phyloP scores from a whole-genome alignment of 1,139 yeast species.

The Groenewaldozyma auringiensis region DNA sequence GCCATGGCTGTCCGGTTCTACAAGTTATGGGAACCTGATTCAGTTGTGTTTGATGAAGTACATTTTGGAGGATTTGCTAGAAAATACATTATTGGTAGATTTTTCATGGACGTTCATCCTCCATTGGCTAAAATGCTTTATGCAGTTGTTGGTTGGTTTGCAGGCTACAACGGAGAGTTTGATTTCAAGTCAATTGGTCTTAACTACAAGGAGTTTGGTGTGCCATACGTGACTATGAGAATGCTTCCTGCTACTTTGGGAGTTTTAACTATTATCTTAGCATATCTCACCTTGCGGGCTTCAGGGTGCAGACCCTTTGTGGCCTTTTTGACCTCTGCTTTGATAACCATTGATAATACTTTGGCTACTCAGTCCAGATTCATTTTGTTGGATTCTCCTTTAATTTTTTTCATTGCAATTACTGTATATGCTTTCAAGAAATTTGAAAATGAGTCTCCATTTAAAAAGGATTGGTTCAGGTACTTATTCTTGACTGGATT shows the following conservation, averaged over 20 bases:
- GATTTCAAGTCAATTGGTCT: constrained; percentile 89
- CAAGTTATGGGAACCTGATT: constrained; percentile 56
- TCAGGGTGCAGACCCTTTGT: constrained; percentile 81
- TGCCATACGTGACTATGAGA: constrained; percentile 87
- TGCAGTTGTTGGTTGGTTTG: constrained; percentile 83
- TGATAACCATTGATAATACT: constrained; percentile 77
- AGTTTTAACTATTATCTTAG: constrained; percentile 63
- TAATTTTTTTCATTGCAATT: constrained; percentile 84
- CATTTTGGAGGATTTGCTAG: constrained; percentile 65
- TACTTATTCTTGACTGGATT: constrained; percentile 68
- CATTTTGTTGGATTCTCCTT: constrained; percentile 84
- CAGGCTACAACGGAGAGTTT: constrained; percentile 84
- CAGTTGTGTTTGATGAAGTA: constrained; percentile 88
- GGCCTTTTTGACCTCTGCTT: constrained; percentile 56
- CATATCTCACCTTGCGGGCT: constrained; percentile 74
- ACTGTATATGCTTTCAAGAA: constrained; percentile 73
- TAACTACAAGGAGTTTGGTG: constrained; percentile 62
- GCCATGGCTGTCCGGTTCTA: constrained; percentile 54
- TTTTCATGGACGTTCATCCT: constrained; percentile 95
- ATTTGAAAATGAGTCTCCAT: constrained; percentile 73
- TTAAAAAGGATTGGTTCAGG: constrained; percentile 60
- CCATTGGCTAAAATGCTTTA: constrained; percentile 92
- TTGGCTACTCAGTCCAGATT: constrained; percentile 83
- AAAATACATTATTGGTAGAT: constrained; percentile 53
- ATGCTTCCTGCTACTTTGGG: constrained; percentile 79